phyloP scores from a whole-genome alignment of 768 basidiomycete genomes.

The Solioccasus polychromus region DNA sequence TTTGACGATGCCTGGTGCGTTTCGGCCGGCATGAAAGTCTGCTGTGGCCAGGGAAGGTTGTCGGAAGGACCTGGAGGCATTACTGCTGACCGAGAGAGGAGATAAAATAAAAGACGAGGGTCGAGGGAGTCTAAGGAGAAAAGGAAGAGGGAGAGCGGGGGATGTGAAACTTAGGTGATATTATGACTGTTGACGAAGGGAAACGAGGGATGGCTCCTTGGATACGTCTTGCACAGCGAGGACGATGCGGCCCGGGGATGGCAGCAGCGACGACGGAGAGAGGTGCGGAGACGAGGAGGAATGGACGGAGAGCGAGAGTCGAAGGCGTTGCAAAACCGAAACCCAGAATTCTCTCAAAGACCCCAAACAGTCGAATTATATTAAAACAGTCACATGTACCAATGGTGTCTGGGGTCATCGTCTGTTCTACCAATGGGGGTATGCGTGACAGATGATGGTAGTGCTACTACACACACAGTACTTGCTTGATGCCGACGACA shows the following conservation, averaged over 20 bases:
- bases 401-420: slow-evolving; percentile 12
- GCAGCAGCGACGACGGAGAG: slow-evolving; percentile 21
- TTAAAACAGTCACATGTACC: slow-evolving; percentile 8
- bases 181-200: slow-evolving; percentile 30
- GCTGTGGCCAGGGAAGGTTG: slow-evolving; percentile 43
- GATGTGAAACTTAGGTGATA: slow-evolving; percentile 21
- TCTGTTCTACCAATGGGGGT: too few species aligned
- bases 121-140: slow-evolving; percentile 23
- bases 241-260: slow-evolving; percentile 21
- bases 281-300: slow-evolving; percentile 26
- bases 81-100: slow-evolving; percentile 20
- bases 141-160: slow-evolving; percentile 22
- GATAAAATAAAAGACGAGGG: slow-evolving; percentile 18
- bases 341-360: slow-evolving; percentile 36
- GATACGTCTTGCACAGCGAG: slow-evolving; percentile 21
- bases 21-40: slow-evolving; percentile 36
- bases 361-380: slow-evolving; percentile 26
- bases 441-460: too few species aligned
- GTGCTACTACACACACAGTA: too few species aligned
- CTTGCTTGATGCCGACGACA: too few species aligned
- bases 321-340: slow-evolving; percentile 35
- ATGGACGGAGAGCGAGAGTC: slow-evolving; percentile 31
- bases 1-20: slow-evolving; percentile 33
- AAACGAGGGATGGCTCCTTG: slow-evolving; percentile 18
- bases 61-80: slow-evolving; percentile 38